Base-by-base conservation (phyloP, 495 filamentous ascomycete species). In the Lasiosphaeria hispida region DNA sequence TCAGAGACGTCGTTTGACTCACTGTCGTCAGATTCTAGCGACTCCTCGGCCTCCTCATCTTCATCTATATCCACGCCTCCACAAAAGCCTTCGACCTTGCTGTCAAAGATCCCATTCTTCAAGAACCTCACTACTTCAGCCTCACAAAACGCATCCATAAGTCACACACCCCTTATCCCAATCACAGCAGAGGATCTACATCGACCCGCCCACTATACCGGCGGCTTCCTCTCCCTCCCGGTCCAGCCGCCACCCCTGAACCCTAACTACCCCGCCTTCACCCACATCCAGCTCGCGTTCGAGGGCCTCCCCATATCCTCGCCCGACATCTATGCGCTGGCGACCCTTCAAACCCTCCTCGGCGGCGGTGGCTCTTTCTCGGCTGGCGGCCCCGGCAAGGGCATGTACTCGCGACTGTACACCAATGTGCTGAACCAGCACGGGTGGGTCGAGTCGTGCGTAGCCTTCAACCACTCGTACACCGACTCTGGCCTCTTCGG, bases 361-460 rank as follows among this genome's bases (percentile, higher is more conserved):
- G 94, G 94, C 42, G 94, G 94, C 7, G 94, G 94, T 53, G 95
- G 95, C 13, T 96, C 91, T 54, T 99, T 99, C 77, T 92, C 87
- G n/a, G 94, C 94, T 40, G 94, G 94, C 61, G 94, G 94, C 2
- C 94, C 94, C 15, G 94, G 94, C 47, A 99, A 99, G 77, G 94
- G 94, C 58, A 97, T 98, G 94, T 97, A 96, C 77, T 93, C 89
- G 14, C 88, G 95, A 6, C 83, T 97, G 33, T 98, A 96, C 78
- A 97, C 91, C 57, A 95, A 97, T 72, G 92, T 97, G 9, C 84
- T 98, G 47, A 98, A 98, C 77, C 94, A 97, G 72, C 83, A 96
- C 75, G 90, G 87, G 48, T 97, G 92, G 92, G 89, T 98, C 10
- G 94, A 98, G 72, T 91, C 84, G 59, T 96, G 92, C 70, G 83